A percentile compares a stretch with the other conserved stretches of the same genome.
These are phyloP conservation scores for Tuber indicum DNA, from an alignment of 495 filamentous ascomycete species.

Conservation along the genomic window DNA sequence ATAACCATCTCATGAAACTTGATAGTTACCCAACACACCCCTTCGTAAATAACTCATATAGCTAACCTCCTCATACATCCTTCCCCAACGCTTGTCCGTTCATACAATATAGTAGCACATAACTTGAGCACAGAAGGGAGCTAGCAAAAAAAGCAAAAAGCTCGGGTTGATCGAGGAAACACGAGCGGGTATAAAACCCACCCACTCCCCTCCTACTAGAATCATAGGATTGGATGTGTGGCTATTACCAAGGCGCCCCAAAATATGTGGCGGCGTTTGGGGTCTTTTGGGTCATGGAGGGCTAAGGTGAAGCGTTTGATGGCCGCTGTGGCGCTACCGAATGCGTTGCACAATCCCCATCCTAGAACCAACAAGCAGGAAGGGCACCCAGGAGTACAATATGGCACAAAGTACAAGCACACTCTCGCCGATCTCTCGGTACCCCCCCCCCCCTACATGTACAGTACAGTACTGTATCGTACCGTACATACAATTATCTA, in stretches of 20 bases:
- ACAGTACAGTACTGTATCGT: neutral
- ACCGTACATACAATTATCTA: neutral
- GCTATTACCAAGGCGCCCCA: neutral
- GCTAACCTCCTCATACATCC: neutral
- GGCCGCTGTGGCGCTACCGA: neutral
- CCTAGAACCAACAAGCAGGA: neutral
- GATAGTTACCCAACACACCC: neutral
- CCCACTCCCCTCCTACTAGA: neutral
- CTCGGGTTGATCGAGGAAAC: neutral
- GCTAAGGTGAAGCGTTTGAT: neutral
- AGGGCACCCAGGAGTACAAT: neutral
- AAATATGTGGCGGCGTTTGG: neutral
- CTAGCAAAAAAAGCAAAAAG: neutral
- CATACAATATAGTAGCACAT: neutral
- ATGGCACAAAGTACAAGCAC: neutral
- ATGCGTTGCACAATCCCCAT: neutral
- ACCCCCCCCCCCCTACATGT: neutral
- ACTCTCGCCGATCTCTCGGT: neutral
- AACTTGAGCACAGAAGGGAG: neutral
- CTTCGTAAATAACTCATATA: neutral
- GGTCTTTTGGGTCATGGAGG: neutral
- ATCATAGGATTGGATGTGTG: neutral
- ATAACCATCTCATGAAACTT: neutral
- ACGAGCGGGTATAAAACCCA: neutral
- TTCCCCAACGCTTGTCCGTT: neutral